Conservation (phyloP, 2,329 filamentous ascomycete genomes). For the Lomentospora prolificans region DNA sequence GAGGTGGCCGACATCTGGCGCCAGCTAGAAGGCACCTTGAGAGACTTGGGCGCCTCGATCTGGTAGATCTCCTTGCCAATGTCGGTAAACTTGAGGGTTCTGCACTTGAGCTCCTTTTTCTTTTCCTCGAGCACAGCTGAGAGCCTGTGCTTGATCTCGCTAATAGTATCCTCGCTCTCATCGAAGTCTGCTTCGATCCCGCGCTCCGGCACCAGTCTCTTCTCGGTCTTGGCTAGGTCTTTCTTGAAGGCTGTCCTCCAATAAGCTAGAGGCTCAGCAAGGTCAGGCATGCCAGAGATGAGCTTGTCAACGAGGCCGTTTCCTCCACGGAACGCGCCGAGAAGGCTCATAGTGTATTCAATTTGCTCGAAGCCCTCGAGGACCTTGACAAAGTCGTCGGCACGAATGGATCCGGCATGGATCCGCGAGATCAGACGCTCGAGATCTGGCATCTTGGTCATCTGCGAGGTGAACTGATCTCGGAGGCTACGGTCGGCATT, state of each 20-base stretch:
- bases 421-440: conserved; percentile 90
- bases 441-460: conserved; percentile 87
- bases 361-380: conserved; percentile 97
- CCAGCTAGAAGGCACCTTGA: conserved; percentile 84
- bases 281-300: conserved; percentile 75
- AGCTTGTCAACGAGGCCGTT: conserved; percentile 79
- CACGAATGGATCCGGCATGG: conserved; percentile 81
- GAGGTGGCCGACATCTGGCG: conserved; percentile 93
- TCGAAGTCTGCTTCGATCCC: conserved; percentile 93
- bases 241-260: conserved; percentile 94
- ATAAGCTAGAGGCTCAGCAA: conserved; percentile 62
- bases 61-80: conserved; percentile 97
- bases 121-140: conserved; percentile 61
- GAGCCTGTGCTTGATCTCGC: conserved; percentile 65
- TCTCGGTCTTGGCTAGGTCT: conserved; percentile 64
- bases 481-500: conserved; percentile 74
- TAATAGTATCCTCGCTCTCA: conserved; percentile 64
- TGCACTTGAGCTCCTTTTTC: conserved; percentile 65
- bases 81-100: conserved; percentile 64
- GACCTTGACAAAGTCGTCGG: conserved; percentile 87
- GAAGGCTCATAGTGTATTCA: conserved; percentile 79
- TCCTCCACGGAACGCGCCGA: conserved; percentile 63
- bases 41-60: conserved; percentile 74
- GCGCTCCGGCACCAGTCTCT: conserved; percentile 71
- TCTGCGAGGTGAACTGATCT: conserved; percentile 78